Base-by-base conservation (phyloP, 164 flowering plant genomes). In the Liriodendron chinense region DNA sequence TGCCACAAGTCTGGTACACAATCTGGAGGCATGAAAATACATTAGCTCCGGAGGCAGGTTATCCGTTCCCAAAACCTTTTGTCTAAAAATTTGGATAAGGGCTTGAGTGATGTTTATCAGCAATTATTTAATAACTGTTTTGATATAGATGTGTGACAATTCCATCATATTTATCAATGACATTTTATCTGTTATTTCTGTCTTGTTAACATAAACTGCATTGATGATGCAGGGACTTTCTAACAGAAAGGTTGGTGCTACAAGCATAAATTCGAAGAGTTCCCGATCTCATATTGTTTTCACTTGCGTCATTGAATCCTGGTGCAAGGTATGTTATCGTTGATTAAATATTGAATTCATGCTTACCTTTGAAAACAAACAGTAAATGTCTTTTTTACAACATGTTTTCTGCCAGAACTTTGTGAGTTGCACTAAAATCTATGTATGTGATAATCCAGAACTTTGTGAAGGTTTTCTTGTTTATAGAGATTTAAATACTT, bases 211-310 rank as follows among this genome's bases (percentile, higher is more conserved):
- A 3, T 72, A 23, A 72, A 28, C 28, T 57, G 18, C 43, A 6
- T 56, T n/a, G 2, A 62, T 43, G 2, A 57, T 87, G 82, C 94
- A 96, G 99, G 99, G 98, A 47, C 98, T 96, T 77, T 92, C 99
- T 47, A 94, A 85, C 73, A 88, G 97, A 83, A 96, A 89, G 82
- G 88, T 89, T 77, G 99, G 98, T 72, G 87, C 92, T 67, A 92
- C 98, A 61, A 92, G 89, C 82, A 80, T 87, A 63, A 94, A 96
- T 77, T 90, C 99, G 20, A 96, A 92, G 85, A 91, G 98, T 80
- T 96, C 99, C 62, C 87, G 97, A 77, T 96, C 98, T 53, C 99
- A 96, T 78, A 84, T 92, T 72, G 86, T 93, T 34, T 93, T 94
- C 79, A 89, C 97, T 22, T 92, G 91, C 78, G 76, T 90, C 53